Evolutionary conservation across 768 basidiomycete genomes (phyloP), one percentile per base, ranked within the genome.

Genomic region (Lentinula sp.): DNA sequence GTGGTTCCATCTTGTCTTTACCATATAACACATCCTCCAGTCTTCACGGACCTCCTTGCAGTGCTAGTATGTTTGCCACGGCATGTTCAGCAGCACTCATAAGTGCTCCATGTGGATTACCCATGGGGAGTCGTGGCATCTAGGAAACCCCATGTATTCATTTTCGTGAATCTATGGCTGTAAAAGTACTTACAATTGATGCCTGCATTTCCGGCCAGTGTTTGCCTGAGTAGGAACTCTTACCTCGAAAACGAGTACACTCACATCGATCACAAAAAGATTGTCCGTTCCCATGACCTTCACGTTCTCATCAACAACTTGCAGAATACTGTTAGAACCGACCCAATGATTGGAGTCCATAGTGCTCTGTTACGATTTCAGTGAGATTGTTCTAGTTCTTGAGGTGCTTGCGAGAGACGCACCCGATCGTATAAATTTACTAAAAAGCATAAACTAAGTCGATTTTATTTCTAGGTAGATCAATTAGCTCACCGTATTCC

Each of bases 341-440:
- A 85, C 80, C 85, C 85, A 86, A 69, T 87, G 85, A 66, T 87
- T 87, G 6, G 83, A 85, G 70, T 82, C 75, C 72, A 85, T 72
- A 23, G 74, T 73, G 16, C 63, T 67, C 70, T 74, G 62, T 79
- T 73, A 15, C 82, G 76, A 77, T 62, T 2, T 41, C 54, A 16
- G 54, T 49, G 18, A 55, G 6, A 20, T 39, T 20, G 28, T 28
- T 13, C 49, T 46, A 37, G 15, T 55, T 16, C 15, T 13, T n/a
- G 33, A 8, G 9, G 15, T 32, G n/a, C 10, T 3, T 12, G 6
- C n/a, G 16, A 43, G 18, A 18, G 10, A 32, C 41, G 15, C 12
- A 57, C 45, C 7, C 18, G 42, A 16, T 46, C 56, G 23, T 46
- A 57, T 20, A 28, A 12, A 28, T 45, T 28, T 23, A 57, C 45